Evolutionary conservation across 495 filamentous ascomycete genomes (phyloP), one percentile per base, ranked within the genome.

Genomic region (Xylaria castorea): DNA sequence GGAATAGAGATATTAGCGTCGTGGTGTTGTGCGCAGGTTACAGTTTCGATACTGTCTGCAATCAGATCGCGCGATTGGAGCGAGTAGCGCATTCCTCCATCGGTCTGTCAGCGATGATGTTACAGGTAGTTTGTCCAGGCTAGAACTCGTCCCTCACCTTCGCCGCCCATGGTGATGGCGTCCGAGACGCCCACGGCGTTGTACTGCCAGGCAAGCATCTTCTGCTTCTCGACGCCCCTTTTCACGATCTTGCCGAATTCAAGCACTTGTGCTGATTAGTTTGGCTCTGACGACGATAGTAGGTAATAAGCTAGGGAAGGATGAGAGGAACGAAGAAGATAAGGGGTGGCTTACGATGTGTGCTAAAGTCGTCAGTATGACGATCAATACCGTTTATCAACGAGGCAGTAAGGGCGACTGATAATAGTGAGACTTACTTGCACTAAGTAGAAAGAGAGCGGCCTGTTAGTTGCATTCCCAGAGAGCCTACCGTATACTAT

Each of bases 11-110:
- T 95, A 78, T 94, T 97, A 68, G 96, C 96, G 75, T 99, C 96
- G 80, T 99, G 94, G 66, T 90, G 91, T 80, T 93, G 91, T 8
- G 92, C 92, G 75, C 93, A 96, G 1, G 94, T 97, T 5, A 97
- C 92, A 1, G 93, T 94, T 81, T 99, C 95, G 72, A 99, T 93
- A 76, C 90, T 93, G 80, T 99, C 96, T 70, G 96, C 96, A 75
- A 99, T 99, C 67, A 98, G 90, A 71, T 99, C 96, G 55, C 96
- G 87, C 20, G 92, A 93, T 81, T 99, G 95, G n/a, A 99, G 89
- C 20, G 94, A 97, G 81, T 94, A 99, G 61, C 96, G 85, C 95
- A 99, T 99, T 72, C 95, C 94, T 97, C 66, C n/a, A 67, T 40
- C 50, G 9, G 1, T 20, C 5, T 68, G 72, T 78, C 62, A 79